Evolutionary conservation across 192 early-diverging fungal genomes (phyloP), one percentile per base, ranked within the genome.

Genomic region (Coemansia sp.): DNA sequence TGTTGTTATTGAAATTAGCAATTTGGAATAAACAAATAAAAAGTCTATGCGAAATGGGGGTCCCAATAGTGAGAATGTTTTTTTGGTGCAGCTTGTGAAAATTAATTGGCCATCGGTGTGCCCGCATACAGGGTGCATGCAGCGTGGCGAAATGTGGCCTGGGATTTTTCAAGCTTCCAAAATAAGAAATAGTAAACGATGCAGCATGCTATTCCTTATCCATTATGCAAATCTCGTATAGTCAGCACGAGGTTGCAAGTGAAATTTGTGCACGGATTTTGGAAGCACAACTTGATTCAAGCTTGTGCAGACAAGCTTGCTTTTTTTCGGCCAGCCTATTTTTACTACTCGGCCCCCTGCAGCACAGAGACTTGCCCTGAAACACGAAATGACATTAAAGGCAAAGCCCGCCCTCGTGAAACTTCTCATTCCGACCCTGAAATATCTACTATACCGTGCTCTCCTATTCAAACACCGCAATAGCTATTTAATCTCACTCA

Each of bases 401-500:
- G 7, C 31, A 34, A 34, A 6, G 31, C 31, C 31, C 31, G 31
- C 31, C 31, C 31, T 34, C 31, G 31, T 34, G 31, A 34, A 34
- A 34, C 31, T n/a, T 44, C 14, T 44, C 11, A 44, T n/a, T 44
- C n/a, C n/a, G 40, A 5, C 40, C 40, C 15, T 44, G 11, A n/a
- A n/a, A 12, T n/a, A 44, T 44, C 40, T 15, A 5, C 40, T 44
- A 34, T 34, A 34, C 31, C 31, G 31, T 34, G 31, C 6, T 34
- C 31, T 34, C 31, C 31, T 1, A 34, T 34, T 34, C 31, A 34
- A 34, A 34, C 23, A 23, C 25, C 52, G 3, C 28, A 28, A 26
- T 53, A 8, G 17, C 19, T 11, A 53, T 26, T n/a, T 20, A 15
- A 42, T 5, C 22, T 23, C 14, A 14, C 44, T 54, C 65, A 88